Evolutionary conservation across 1,284 basidiomycete genomes (phyloP).

Genomic region (Sanghuangporus sanghuang): DNA sequence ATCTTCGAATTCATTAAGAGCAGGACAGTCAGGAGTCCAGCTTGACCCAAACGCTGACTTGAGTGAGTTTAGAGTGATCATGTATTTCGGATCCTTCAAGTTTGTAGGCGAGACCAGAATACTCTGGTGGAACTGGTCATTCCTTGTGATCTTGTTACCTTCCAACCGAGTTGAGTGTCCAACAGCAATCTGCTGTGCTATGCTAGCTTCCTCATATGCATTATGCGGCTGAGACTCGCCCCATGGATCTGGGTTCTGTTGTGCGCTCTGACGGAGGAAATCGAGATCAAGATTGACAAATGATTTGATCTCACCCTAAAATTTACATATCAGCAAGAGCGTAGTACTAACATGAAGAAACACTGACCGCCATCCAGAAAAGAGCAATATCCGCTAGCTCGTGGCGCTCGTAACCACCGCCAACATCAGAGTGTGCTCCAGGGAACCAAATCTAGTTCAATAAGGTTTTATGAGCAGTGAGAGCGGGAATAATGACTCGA

Average conservation of each 20-base stretch:
- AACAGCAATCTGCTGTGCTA: not conserved
- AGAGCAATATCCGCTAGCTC: conserved; percentile 24
- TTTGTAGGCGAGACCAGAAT: conserved; percentile 15
- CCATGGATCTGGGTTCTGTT: conserved; percentile 21
- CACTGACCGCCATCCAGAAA: conserved; percentile 25
- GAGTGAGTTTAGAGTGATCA: conserved; percentile 19
- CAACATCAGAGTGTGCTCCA: conserved; percentile 24
- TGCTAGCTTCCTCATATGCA: conserved; percentile 10
- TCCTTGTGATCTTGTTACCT: conserved; percentile 1
- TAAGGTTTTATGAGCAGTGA: not conserved
- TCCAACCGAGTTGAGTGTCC: conserved; percentile 16
- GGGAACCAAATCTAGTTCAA: conserved; percentile 22
- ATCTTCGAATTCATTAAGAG: conserved; percentile 19
- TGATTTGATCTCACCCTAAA: conserved; percentile 20
- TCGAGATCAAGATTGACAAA: conserved; percentile 22
- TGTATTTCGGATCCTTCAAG: conserved; percentile 11
- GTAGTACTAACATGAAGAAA: not conserved
- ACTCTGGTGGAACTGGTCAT: not conserved
- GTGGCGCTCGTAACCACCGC: conserved; percentile 22
- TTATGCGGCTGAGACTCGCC: conserved; percentile 22
- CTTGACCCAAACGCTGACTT: conserved; percentile 15
- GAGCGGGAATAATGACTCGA: not conserved
- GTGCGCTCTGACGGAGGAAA: conserved; percentile 17
- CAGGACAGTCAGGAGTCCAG: conserved; percentile 15
- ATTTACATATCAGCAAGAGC: not conserved